Evolutionary conservation across 306 rosid species (phyloP).

Genomic region (Aeschynomene evenia): DNA sequence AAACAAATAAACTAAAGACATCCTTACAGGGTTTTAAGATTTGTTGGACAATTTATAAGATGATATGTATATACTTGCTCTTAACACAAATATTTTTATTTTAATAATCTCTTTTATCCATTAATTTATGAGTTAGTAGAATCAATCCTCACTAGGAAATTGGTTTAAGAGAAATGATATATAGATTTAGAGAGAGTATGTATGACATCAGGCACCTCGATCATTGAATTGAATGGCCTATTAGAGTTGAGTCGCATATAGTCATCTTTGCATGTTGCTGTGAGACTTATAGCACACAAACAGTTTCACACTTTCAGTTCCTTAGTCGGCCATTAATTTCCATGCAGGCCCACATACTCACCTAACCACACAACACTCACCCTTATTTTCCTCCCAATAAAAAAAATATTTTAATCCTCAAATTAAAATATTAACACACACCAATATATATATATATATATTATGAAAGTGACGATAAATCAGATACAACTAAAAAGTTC

Average conservation of each 20-base stretch:
- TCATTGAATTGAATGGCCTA: constrained; percentile 26
- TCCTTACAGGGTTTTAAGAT: no score
- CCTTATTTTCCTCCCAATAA: constrained; percentile 29
- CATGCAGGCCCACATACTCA: constrained; percentile 42
- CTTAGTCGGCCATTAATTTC: constrained; percentile 60
- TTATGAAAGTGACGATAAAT: no score
- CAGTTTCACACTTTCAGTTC: constrained; percentile 40
- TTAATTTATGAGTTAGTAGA: neutral
- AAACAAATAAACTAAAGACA: no score
- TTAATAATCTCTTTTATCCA: no score
- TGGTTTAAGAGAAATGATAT: neutral
- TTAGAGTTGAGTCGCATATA: constrained; percentile 9
- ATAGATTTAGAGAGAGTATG: neutral
- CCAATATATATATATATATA: no score
- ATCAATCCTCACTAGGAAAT: neutral
- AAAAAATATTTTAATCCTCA: no score
- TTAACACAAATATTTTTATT: neutral
- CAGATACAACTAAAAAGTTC: no score
- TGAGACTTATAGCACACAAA: constrained; percentile 27
- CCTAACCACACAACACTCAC: constrained; percentile 42
- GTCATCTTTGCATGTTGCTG: constrained; percentile 28
- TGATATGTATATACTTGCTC: no score
- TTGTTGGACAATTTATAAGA: no score
- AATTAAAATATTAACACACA: no score
- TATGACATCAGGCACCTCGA: constrained; percentile 27